Evolutionary conservation across 164 flowering plant species (phyloP), one percentile per base, ranked within the genome.

Genomic region (Sextonia rubra): DNA sequence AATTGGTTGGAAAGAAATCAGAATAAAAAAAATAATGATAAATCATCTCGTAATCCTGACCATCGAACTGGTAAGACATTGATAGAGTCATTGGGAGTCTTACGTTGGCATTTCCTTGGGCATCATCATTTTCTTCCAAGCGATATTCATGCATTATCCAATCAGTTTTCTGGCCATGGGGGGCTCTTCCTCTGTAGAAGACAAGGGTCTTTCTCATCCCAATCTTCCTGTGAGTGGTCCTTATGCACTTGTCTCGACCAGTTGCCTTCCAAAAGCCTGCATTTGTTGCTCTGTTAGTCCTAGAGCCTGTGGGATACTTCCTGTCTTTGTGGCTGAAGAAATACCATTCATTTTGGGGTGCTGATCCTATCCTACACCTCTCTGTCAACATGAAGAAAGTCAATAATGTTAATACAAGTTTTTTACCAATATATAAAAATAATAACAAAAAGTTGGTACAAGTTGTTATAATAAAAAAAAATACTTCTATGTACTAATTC

Each of bases 231-330:
- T 76, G 83, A 77, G 73, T 88, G 87, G 85, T 92, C 60, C 97
- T 75, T n/a, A 94, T 94, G 86, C 97, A 92, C 73, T 94, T 94
- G 80, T 94, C 98, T 47, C 98, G 75, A 58, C 98, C 98, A 0
- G 98, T 94, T 20, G 98, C 98, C 81, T 94, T 94, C 98, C 98
- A 94, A 70, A 94, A 94, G 55, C 98, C 98, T 0, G 97, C 96
- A 74, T 64, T 82, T 0, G 98, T 94, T 0, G 98, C 98, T 69
- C 98, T 74, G 66, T 94, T 94, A 0, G 98, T 94, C 77, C 98
- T 84, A 2, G 97, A 90, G 12, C 98, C 98, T 1, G 97, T 94
- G 48, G 98, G 98, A 70, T 94, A 94, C 79, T 94, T 94, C 78
- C 91, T 84, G 73, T 94, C 98, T 79, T 94, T 94, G 86, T 94